These are phyloP conservation scores for Solioccasus polychromus DNA, from an alignment of 768 basidiomycete genomes.

Conservation along the genomic window DNA sequence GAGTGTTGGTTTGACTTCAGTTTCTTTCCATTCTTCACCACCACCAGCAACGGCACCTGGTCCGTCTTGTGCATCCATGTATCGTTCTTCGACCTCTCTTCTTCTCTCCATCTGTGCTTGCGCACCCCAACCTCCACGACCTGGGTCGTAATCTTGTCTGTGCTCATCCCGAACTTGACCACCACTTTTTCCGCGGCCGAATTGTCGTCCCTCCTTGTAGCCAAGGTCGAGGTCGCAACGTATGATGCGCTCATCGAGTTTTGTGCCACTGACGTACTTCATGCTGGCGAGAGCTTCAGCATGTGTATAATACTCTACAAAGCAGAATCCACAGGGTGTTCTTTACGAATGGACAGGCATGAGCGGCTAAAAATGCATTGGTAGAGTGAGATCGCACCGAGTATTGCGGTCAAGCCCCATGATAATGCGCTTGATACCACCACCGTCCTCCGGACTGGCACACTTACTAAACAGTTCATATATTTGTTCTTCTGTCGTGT, in stretches of 20 bases:
- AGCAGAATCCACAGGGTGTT: constrained; percentile 94
- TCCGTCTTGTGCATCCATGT: constrained; percentile 75
- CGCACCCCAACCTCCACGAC: constrained; percentile 93
- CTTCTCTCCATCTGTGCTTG: constrained; percentile 79
- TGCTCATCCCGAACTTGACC: constrained; percentile 98
- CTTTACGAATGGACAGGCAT: constrained; percentile 36
- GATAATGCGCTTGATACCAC: constrained; percentile 89
- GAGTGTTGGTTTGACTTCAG: constrained; percentile 44
- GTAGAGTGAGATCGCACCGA: constrained; percentile 45
- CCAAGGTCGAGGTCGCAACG: constrained; percentile 97
- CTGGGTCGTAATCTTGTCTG: constrained; percentile 94
- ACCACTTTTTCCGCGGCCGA: constrained; percentile 95
- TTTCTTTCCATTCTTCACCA: constrained; percentile 82
- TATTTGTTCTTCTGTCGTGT: constrained; percentile 95
- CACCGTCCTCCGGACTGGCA: constrained; percentile 80
- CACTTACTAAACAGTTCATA: constrained; percentile 92
- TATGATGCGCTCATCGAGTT: constrained; percentile 97
- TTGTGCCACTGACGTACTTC: constrained; percentile 95
- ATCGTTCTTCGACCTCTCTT: constrained; percentile 83
- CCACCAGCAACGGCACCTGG: constrained; percentile 81
- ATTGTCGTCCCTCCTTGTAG: constrained; percentile 95
- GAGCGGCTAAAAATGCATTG: constrained; percentile 1
- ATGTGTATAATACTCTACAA: constrained; percentile 95
- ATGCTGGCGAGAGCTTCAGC: constrained; percentile 89
- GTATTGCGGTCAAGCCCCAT: constrained; percentile 93